Evolutionary conservation across 805 yeast species (phyloP).

Genomic region (Zygotorulaspora sp.): DNA sequence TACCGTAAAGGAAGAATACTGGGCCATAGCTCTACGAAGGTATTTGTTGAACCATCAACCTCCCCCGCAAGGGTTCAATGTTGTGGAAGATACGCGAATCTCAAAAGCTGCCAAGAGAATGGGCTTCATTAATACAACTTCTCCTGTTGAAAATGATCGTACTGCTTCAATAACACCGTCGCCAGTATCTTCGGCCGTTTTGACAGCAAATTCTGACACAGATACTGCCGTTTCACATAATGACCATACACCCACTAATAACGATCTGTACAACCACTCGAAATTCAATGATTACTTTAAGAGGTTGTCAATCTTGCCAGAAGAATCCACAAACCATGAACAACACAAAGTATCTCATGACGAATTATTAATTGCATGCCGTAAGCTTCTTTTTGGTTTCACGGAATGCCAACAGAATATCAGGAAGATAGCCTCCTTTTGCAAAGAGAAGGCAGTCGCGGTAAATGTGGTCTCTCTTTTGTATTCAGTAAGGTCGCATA

Average conservation of each 20-base stretch:
- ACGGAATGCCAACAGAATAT: conserved; percentile 61
- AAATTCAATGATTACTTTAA: conserved; percentile 61
- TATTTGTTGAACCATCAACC: conserved; percentile 23
- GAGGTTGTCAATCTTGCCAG: conserved; percentile 61
- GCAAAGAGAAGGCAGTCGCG: conserved; percentile 51
- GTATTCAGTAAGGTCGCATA: conserved; percentile 49
- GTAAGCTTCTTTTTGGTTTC: conserved; percentile 58
- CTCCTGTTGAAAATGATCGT: conserved; percentile 13
- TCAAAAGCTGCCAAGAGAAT: conserved; percentile 69
- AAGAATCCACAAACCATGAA: conserved; percentile 32
- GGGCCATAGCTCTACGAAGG: conserved; percentile 32
- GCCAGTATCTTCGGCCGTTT: conserved; percentile 7
- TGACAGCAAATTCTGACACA: conserved; percentile 7
- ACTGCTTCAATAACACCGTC: conserved; percentile 10
- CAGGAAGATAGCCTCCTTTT: conserved; percentile 53
- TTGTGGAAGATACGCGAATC: conserved; percentile 12
- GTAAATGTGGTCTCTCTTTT: conserved; percentile 49
- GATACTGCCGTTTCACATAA: conserved; percentile 4
- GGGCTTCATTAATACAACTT: conserved; percentile 51
- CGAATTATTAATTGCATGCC: conserved; percentile 38
- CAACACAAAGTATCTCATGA: conserved; percentile 30
- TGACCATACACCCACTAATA: conserved; percentile 9
- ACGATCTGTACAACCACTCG: conserved; percentile 32
- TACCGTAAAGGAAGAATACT: conserved; percentile 38
- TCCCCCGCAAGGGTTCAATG: conserved; percentile 16